A percentile compares a stretch with the other conserved stretches of the same genome.
Conservation (phyloP, 2,329 filamentous ascomycete species). For the Coniochaeta ligniaria region DNA sequence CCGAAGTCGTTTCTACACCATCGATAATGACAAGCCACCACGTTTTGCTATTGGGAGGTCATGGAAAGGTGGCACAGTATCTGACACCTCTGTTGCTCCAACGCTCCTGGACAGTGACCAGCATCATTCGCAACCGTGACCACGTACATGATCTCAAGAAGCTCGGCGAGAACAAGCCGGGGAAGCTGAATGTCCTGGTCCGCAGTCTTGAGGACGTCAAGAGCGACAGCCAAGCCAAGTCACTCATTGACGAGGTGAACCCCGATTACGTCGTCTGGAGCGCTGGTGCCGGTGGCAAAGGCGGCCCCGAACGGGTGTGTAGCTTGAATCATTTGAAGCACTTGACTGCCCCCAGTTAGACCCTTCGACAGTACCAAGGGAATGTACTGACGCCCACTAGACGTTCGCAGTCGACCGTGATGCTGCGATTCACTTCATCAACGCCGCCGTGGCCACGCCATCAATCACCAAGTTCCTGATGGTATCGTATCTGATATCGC, state of each 20-base stretch:
- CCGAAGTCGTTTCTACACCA: neutral
- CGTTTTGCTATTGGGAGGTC: conserved; percentile 72
- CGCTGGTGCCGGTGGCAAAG: conserved; percentile 58
- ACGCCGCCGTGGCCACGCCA: conserved; percentile 46
- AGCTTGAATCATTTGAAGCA: neutral
- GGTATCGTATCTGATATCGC: conserved; percentile 52
- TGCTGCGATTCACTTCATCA: conserved; percentile 56
- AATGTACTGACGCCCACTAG: neutral
- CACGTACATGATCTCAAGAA: conserved; percentile 59
- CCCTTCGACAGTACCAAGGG: neutral
- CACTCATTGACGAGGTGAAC: conserved; percentile 53
- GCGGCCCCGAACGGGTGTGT: conserved; percentile 37
- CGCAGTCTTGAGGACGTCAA: conserved; percentile 66
- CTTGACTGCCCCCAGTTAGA: neutral
- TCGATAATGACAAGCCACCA: conserved; percentile 28
- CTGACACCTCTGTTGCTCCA: conserved; percentile 71
- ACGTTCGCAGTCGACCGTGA: conserved; percentile 51
- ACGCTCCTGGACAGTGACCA: conserved; percentile 70
- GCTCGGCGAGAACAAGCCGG: conserved; percentile 45
- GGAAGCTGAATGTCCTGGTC: conserved; percentile 62
- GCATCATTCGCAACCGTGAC: conserved; percentile 65
- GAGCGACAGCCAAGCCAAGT: conserved; percentile 52
- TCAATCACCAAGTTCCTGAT: conserved; percentile 56
- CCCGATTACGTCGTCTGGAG: conserved; percentile 63
- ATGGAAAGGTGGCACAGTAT: conserved; percentile 69